These are phyloP conservation scores for Rostrohypoxylon terebratum DNA, from an alignment of 495 filamentous ascomycete species.

Conservation along the genomic window DNA sequence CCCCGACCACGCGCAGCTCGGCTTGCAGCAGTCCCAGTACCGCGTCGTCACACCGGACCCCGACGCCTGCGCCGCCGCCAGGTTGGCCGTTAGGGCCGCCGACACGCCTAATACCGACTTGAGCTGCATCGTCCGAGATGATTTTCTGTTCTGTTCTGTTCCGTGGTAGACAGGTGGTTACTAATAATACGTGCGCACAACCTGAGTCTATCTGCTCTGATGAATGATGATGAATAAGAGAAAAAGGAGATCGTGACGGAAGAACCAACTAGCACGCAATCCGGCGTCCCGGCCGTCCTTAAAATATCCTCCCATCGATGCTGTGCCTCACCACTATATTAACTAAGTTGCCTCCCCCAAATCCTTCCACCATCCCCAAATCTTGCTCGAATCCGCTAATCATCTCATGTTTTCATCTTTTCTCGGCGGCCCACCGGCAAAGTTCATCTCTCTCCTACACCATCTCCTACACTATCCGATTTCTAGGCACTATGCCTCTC, in stretches of 20 bases:
- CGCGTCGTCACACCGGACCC: constrained; percentile 68
- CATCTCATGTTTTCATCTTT: constrained; percentile 22
- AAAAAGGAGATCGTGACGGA: neutral
- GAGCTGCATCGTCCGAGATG: constrained; percentile 40
- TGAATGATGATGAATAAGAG: neutral
- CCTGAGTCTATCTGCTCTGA: no score
- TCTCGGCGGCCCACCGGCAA: constrained; percentile 37
- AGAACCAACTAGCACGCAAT: constrained; percentile 27
- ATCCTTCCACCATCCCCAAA: constrained; percentile 10
- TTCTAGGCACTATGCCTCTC: constrained; percentile 29
- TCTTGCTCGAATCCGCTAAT: constrained; percentile 14
- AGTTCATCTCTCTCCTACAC: constrained; percentile 30
- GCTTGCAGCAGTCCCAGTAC: constrained; percentile 80
- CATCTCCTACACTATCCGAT: constrained; percentile 27
- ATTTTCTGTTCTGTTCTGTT: neutral
- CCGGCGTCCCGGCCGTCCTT: constrained; percentile 18
- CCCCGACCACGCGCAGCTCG: constrained; percentile 70
- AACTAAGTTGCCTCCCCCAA: no score
- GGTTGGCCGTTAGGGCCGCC: constrained; percentile 21
- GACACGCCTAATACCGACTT: constrained; percentile 32
- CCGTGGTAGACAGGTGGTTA: no score
- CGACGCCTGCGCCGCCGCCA: constrained; percentile 42
- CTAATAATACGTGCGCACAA: no score
- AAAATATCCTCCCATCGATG: constrained; percentile 15
- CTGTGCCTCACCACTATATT: no score